Evolutionary conservation across 2,329 filamentous ascomycete genomes (phyloP).

Genomic region (Exophiala oligosperma): DNA sequence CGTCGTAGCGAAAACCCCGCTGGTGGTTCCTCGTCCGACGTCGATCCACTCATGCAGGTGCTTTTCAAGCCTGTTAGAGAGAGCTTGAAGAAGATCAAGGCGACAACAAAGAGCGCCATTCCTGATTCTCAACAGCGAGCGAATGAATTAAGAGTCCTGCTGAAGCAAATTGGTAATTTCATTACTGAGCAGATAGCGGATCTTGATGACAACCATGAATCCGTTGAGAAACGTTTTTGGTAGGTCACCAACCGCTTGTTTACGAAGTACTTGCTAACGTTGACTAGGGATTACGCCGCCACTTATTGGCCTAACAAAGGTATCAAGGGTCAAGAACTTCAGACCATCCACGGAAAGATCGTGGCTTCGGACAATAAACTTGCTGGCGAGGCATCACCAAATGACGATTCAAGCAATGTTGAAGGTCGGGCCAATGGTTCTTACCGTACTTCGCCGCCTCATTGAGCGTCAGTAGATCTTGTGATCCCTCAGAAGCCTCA

Average conservation of each 20-base stretch:
- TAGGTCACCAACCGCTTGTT: constrained; percentile 31
- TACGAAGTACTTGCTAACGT: constrained; percentile 29
- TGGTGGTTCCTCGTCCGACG: constrained; percentile 35
- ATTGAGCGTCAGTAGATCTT: constrained; percentile 1
- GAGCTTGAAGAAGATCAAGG: constrained; percentile 44
- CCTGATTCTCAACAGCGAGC: constrained; percentile 46
- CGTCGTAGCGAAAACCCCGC: constrained; percentile 37
- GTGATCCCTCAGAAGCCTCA: neutral
- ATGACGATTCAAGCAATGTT: constrained; percentile 26
- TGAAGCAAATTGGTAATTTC: constrained; percentile 48
- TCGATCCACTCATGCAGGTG: constrained; percentile 43
- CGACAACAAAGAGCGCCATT: constrained; percentile 47
- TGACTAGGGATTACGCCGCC: constrained; percentile 45
- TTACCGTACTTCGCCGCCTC: constrained; percentile 29
- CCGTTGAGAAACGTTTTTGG: constrained; percentile 47
- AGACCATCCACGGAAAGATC: constrained; percentile 30
- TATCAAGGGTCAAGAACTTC: constrained; percentile 28
- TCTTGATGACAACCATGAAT: constrained; percentile 40
- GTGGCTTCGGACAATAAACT: constrained; percentile 30
- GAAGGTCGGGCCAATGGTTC: constrained; percentile 27
- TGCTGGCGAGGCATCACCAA: constrained; percentile 29
- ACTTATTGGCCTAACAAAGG: constrained; percentile 51
- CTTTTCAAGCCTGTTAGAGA: constrained; percentile 50
- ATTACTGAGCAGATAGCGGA: constrained; percentile 39
- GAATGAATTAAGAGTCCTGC: constrained; percentile 42